A percentile compares a stretch with the other conserved stretches of the same genome.
Evolutionary conservation across 192 early-diverging fungal genomes (phyloP).

Genomic region (Coemansia sp.): DNA sequence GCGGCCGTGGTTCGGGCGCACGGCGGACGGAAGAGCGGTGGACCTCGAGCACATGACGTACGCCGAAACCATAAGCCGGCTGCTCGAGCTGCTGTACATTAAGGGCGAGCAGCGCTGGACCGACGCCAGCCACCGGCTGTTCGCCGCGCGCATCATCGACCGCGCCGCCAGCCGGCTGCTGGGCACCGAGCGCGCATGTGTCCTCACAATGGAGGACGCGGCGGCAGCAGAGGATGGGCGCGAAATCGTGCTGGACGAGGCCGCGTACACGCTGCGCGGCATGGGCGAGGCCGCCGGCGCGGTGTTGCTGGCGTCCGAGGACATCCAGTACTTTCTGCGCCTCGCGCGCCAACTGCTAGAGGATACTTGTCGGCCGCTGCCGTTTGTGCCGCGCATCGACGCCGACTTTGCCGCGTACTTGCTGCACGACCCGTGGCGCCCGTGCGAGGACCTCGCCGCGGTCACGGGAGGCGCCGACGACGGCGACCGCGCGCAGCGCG

Average conservation of each 20-base stretch:
- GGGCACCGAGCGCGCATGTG: conserved; percentile 60
- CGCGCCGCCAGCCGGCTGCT: conserved; percentile 69
- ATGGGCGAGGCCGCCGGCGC: conserved; percentile 20
- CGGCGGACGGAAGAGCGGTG: conserved; percentile 60
- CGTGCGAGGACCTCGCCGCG: conserved; percentile 78
- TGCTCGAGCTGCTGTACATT: conserved; percentile 76
- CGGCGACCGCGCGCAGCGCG: conserved; percentile 72
- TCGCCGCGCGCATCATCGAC: conserved; percentile 69
- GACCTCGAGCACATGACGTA: conserved; percentile 94
- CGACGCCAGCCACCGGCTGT: conserved; percentile 67
- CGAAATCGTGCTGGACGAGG: conserved; percentile 54
- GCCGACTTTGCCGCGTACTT: conserved; percentile 89
- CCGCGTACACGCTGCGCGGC: conserved; percentile 65
- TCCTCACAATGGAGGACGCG: background rate
- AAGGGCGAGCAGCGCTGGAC: conserved; percentile 74
- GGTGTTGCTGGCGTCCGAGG: conserved; percentile 24
- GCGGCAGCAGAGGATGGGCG: background rate
- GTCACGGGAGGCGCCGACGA: conserved; percentile 54
- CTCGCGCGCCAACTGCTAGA: conserved; percentile 21
- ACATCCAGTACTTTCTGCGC: conserved; percentile 21
- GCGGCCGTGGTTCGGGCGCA: conserved; percentile 92
- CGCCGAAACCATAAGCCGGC: conserved; percentile 70
- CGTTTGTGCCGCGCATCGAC: conserved; percentile 87
- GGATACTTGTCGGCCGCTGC: conserved; percentile 57
- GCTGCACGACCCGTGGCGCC: conserved; percentile 88